These are phyloP conservation scores for Liquidambar formosana DNA, from an alignment of 164 flowering plant species.

Conservation along the genomic window DNA sequence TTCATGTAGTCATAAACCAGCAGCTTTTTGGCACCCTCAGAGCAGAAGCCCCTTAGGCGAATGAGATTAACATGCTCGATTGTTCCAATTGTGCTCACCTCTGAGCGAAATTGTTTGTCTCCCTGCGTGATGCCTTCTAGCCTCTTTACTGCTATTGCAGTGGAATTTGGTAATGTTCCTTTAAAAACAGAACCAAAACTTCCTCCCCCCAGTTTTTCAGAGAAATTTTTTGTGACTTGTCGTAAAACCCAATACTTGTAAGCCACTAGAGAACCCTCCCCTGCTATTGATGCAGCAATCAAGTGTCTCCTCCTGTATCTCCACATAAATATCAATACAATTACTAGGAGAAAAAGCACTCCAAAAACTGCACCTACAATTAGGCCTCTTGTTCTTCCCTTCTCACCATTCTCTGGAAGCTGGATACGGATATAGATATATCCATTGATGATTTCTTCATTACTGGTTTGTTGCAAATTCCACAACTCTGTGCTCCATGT, in stretches of 20 bases:
- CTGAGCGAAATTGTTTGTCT: slow-evolving; percentile 57
- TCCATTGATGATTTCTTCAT: too few relatives aligned
- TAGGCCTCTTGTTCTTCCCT: slow-evolving; percentile 18
- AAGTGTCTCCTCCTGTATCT: too few relatives aligned
- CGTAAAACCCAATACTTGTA: slow-evolving; percentile 41
- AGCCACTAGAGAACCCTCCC: slow-evolving; percentile 37
- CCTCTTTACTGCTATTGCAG: slow-evolving; percentile 47
- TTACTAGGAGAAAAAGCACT: slow-evolving; percentile 20
- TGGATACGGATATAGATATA: too few relatives aligned
- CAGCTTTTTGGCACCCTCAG: too few relatives aligned
- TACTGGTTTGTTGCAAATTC: slow-evolving; percentile 35
- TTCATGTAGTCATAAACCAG: too few relatives aligned
- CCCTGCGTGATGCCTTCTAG: slow-evolving; percentile 53
- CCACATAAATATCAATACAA: too few relatives aligned
- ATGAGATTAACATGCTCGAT: slow-evolving; percentile 62
- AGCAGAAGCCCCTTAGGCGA: slow-evolving; percentile 59
- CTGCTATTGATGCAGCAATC: slow-evolving; percentile 16
- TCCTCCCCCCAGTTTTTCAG: too few relatives aligned
- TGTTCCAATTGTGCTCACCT: too few relatives aligned
- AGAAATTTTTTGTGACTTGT: slow-evolving; percentile 47
- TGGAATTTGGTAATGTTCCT: too few relatives aligned
- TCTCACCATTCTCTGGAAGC: slow-evolving; percentile 15
- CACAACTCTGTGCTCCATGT: slow-evolving; percentile 37
- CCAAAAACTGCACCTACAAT: slow-evolving; percentile 28
- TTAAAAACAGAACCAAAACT: too few relatives aligned